Base-by-base conservation (phyloP, 805 yeast genomes). In the Wickerhamomyces alni region DNA sequence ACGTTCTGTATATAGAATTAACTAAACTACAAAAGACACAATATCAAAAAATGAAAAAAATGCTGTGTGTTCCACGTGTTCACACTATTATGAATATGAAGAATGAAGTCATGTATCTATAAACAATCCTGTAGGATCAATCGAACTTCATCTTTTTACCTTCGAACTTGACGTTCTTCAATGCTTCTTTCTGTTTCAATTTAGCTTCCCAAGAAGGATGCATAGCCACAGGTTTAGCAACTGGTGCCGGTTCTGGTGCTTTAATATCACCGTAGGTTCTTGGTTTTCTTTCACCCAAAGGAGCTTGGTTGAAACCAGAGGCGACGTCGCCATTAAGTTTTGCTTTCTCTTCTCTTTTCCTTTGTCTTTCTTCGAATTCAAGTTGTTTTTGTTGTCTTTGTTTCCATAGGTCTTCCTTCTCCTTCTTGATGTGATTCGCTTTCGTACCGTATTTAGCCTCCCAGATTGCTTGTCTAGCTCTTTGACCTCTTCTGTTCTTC, bases 131-230 rank as follows among this genome's bases (percentile, higher is more conserved):
- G 17, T 15, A 9, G 5, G 18, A 28, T 30, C n/a, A 31, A 31
- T 42, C 46, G 74, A 89, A 89, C 4, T 72, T 78, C 49, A 84
- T 74, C 68, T 89, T 91, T 65, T 87, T 89, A 57, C 99, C 99
- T 37, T 69, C 61, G 57, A 88, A 88, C 57, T 80, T 77, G 36
- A 72, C 80, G 41, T 76, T 74, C 62, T 77, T 75, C 47, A 68
- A 58, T 37, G 77, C 75, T 49, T 82, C 84, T 54, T 85, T 83
- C 21, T 80, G 85, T 46, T 74, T 63, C 65, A 75, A 78, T 66
- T 85, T 86, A 17, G 99, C 99, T 51, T 77, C 81, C 99, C 99
- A 93, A 2, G 99, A 93, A n/a, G 99, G 99, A 74, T 93, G 99
- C 47, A 84, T 30, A 1, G 19, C 30, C 40, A 41, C 30, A 17